Evolutionary conservation across 148 eudicot species (phyloP).

Genomic region (Rhododendron williamsianum): DNA sequence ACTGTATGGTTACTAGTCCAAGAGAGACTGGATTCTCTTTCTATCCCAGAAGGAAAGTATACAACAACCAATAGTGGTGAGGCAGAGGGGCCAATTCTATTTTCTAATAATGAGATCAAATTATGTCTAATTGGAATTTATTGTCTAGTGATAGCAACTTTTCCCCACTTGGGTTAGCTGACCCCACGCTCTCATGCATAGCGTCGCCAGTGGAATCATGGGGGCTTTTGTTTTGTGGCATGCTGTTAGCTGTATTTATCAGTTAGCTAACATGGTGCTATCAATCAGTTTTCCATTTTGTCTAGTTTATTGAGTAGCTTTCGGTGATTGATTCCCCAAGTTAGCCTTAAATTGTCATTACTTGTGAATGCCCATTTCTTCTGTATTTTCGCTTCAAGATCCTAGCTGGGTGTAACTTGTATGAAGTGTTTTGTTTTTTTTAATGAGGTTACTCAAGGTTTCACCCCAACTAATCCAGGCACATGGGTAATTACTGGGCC

Average conservation of each 20-base stretch:
- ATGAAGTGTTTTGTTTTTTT: neutral
- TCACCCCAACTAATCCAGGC: neutral
- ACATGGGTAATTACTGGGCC: neutral
- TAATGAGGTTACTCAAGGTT: neutral
- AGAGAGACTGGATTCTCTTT: neutral
- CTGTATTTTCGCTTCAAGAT: neutral
- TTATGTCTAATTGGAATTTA: neutral
- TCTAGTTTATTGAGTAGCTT: neutral
- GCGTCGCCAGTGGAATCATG: neutral
- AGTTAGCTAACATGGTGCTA: neutral
- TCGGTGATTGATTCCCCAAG: neutral
- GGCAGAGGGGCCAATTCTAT: neutral
- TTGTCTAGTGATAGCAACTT: neutral
- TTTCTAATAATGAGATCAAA: neutral
- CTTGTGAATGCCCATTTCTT: neutral
- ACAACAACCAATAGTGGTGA: neutral
- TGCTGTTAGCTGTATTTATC: neutral
- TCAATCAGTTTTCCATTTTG: neutral
- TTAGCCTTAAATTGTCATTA: neutral
- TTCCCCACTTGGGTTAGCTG: neutral
- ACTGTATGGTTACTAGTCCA: neutral
- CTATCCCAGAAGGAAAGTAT: neutral
- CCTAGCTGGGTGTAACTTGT: neutral
- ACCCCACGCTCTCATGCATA: neutral
- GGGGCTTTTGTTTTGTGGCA: neutral